These are phyloP conservation scores for Erysimum pusillum DNA, from an alignment of 441 rosid genomes.

Conservation along the genomic window DNA sequence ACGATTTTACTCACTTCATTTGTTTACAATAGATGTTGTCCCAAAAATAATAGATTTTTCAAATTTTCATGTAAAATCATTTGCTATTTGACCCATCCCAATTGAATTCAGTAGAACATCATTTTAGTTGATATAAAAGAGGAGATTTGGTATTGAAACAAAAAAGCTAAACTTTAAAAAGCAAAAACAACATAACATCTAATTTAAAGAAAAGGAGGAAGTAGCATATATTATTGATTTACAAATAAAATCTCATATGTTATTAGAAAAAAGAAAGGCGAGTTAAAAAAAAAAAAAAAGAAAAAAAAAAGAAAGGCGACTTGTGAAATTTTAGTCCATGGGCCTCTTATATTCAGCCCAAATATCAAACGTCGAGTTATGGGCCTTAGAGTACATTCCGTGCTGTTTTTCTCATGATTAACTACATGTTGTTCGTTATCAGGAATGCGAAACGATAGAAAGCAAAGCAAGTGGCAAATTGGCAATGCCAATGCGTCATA, in stretches of 20 bases:
- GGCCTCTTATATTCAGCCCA: not conserved
- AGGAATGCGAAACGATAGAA: slow-evolving; percentile 11
- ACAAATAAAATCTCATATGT: not conserved
- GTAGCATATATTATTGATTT: not conserved
- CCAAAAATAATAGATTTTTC: not conserved
- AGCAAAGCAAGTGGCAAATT: slow-evolving; percentile 2
- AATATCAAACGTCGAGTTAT: not conserved
- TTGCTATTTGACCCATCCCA: too few relatives aligned
- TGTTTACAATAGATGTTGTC: not conserved
- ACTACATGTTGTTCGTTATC: slow-evolving; percentile 6
- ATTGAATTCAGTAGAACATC: too few relatives aligned
- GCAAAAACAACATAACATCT: not conserved
- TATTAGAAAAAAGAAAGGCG: too few relatives aligned
- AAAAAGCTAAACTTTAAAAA: too few relatives aligned
- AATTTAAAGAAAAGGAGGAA: not conserved
- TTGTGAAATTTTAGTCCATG: not conserved
- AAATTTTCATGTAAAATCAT: too few relatives aligned
- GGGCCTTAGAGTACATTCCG: not conserved
- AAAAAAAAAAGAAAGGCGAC: not conserved
- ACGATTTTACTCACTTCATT: not conserved
- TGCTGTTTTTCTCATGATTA: not conserved
- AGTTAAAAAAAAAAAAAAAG: too few relatives aligned
- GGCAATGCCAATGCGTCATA: not conserved
- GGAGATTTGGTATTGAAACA: too few relatives aligned
- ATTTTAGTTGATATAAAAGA: too few relatives aligned